Percentiles rank a stretch among this genome's conserved stretches.
These are phyloP conservation scores for Phaseolus lunatus DNA, from an alignment of 306 rosid species.

Conservation along the genomic window DNA sequence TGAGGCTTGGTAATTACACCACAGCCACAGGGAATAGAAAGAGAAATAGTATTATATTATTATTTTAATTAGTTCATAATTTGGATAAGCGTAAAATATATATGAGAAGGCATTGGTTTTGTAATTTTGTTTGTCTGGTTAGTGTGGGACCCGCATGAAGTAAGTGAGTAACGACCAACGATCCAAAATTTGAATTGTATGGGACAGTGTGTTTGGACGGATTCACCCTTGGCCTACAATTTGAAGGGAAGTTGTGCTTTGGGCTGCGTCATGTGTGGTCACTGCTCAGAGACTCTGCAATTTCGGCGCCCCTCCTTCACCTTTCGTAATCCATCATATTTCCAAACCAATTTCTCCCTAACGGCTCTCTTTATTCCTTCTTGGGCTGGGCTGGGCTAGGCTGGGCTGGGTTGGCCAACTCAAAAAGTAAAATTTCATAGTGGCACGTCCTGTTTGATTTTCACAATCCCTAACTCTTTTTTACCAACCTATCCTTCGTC, in stretches of 20 bases:
- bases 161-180: constrained; percentile 43
- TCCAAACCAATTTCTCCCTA: constrained; percentile 5
- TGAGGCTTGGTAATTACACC: neutral
- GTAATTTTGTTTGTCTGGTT: constrained; percentile 29
- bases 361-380: neutral
- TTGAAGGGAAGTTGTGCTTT: neutral
- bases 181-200: constrained; percentile 50
- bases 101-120: neutral
- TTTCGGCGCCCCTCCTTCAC: constrained; percentile 47
- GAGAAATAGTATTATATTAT: neutral
- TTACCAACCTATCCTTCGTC: too few relatives aligned
- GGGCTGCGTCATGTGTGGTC: constrained; percentile 36
- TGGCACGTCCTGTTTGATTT: too few relatives aligned
- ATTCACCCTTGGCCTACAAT: constrained; percentile 43
- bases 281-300: constrained; percentile 41
- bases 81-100: neutral
- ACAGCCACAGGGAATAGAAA: neutral
- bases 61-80: neutral
- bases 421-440: too few relatives aligned
- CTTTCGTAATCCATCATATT: constrained; percentile 16
- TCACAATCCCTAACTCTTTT: too few relatives aligned
- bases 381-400: constrained; percentile 14
- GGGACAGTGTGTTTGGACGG: constrained; percentile 39
- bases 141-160: constrained; percentile 26
- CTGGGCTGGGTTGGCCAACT: too few relatives aligned